Base-by-base conservation (phyloP, 257 asterid genomes). In the Plantago elongata region DNA sequence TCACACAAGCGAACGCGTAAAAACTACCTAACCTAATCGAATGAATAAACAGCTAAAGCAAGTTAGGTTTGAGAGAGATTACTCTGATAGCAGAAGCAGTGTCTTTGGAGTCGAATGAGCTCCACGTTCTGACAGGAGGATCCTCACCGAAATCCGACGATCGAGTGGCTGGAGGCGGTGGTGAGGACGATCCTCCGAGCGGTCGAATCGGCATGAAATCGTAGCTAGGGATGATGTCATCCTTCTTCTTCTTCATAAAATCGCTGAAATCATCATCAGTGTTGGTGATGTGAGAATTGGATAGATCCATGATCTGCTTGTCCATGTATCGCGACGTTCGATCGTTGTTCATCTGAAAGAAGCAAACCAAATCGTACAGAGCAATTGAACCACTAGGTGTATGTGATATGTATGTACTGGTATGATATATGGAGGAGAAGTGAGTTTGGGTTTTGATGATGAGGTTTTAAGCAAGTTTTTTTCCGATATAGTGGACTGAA, bases 291-390 rank as follows among this genome's bases (percentile, higher is more conserved):
- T 12, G 75, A 1, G 81, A 74, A 75, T 62, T 83, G 40, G 85
- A 81, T 63, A 81, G 82, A 81, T 84, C 85, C 91, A 81, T 84
- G 71, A 84, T 81, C 77, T 84, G 91, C 70, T 84, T 84, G 76
- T 84, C 88, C 85, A 81, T 84, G 16, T 65, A 78, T 63, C 66
- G 78, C 61, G 76, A 71, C 42, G 82, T 42, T n/a, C 18, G 15
- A 45, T 38, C 17, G 60, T 58, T 58, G 22, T 43, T 58, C 63
- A 58, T 58, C 54, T n/a, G 9, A 47, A 18, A 9, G 9, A 5
- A 13, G 38, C 27, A 22, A 52, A 52, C 11, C 38, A 22, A 22
- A 22, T 22, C 27, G 27, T 22, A 22, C 27, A 22, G 27, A 22
- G 27, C 2, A 2, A 22, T 22, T 22, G 12, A 17, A 51, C 40